A percentile compares a stretch with the other conserved stretches of the same genome.
phyloP scores from a whole-genome alignment of 2,329 filamentous ascomycete species.

The Penicillium sp. region DNA sequence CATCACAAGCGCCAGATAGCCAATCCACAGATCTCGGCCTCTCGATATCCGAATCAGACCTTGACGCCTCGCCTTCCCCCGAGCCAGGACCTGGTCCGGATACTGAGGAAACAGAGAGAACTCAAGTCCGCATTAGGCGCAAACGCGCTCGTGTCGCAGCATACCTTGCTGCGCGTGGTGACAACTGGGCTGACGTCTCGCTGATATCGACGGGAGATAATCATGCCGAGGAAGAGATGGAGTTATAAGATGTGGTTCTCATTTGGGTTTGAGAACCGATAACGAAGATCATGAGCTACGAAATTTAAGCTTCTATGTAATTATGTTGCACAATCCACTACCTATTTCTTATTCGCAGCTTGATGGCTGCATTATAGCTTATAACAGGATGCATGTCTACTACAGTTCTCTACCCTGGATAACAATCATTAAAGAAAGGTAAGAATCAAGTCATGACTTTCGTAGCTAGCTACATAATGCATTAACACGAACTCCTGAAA shows the following conservation, averaged over 20 bases:
- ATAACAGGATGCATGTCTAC: no score
- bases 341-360: no score
- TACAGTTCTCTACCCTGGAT: background rate
- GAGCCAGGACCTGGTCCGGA: background rate
- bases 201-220: slow-evolving; percentile 43
- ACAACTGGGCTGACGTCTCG: slow-evolving; percentile 40
- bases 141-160: slow-evolving; percentile 27
- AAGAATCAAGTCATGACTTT: slow-evolving; percentile 7
- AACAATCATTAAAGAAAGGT: background rate
- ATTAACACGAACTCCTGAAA: slow-evolving; percentile 6
- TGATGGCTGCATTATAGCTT: background rate
- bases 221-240: slow-evolving; percentile 40
- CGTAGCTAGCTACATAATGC: slow-evolving; percentile 11
- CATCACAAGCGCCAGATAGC: slow-evolving; percentile 10
- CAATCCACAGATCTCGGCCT: slow-evolving; percentile 21
- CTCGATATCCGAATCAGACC: slow-evolving; percentile 16
- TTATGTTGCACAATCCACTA: background rate
- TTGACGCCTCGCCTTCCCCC: slow-evolving; percentile 8
- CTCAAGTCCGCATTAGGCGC: slow-evolving; percentile 14
- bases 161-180: slow-evolving; percentile 40
- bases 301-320: background rate
- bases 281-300: background rate
- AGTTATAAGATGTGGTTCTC: slow-evolving; percentile 28
- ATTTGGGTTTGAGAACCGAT: background rate
- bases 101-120: background rate